Base-by-base conservation (phyloP, 768 basidiomycete genomes). In the Lentinula sp. region DNA sequence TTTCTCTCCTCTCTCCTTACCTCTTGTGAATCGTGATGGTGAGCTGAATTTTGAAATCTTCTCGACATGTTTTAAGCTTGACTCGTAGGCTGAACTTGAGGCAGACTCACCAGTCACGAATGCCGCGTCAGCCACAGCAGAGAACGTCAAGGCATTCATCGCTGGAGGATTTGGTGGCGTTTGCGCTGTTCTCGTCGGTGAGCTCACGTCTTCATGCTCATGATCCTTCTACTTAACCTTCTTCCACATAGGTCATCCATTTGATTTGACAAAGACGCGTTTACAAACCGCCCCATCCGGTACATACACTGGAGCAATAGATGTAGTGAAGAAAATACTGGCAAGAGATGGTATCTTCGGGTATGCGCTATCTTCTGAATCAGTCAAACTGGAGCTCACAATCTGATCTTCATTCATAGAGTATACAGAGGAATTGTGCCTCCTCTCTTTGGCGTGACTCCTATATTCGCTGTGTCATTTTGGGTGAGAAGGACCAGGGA, bases 381-480 rank as follows among this genome's bases (percentile, higher is more conserved):
- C 46, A 63, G 23, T 61, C 37, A 51, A 62, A 37, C 28, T 4
- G 35, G 48, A 58, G 10, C 48, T 60, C 11, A 64, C 57, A 49
- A 46, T 34, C 46, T 53, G 35, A 15, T 23, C 28, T 28, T 28
- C 28, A 28, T 28, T 28, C 61, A 42, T 56, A 95, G 93, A 32
- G 70, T 96, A 70, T 96, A 95, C 69, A 90, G 93, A 63, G 94
- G 93, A 39, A 93, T 98, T 76, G 89, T 95, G 3, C 95, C 95
- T 37, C 95, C 95, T 48, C 74, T 98, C 61, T 77, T 97, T 34
- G 94, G 96, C 32, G 93, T 99, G 32, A 98, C 97, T 4, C 97
- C 97, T 37, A 98, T 98, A 69, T 99, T 99, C 68, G 97, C 97
- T 3, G 78, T 98, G 34, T 96, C 94, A 3, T 98, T 99, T 80